Evolutionary conservation across 768 basidiomycete species (phyloP).

Genomic region (Trametes cinnabarina): DNA sequence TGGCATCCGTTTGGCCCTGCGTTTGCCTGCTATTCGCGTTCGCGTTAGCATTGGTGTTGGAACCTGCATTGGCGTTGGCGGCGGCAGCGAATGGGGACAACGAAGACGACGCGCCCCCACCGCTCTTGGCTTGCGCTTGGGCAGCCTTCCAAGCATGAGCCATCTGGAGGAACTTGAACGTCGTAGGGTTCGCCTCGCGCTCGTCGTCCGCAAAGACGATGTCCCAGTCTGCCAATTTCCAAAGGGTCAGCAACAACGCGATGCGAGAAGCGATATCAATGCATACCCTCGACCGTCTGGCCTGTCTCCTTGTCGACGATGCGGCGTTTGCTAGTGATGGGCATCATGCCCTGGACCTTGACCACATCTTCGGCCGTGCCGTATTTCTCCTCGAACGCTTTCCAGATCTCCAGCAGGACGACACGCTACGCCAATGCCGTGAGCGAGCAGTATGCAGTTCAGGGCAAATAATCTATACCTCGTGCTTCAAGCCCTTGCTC

Average conservation of each 20-base stretch:
- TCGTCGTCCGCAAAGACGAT: constrained; percentile 97
- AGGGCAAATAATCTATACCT: constrained; percentile 51
- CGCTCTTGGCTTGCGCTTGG: constrained; percentile 44
- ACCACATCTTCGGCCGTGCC: constrained; percentile 71
- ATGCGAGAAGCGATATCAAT: background rate
- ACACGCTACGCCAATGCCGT: constrained; percentile 60
- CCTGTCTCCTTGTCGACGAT: constrained; percentile 83
- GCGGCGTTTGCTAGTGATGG: constrained; percentile 81
- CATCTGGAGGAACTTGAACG: constrained; percentile 95
- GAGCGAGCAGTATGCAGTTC: background rate
- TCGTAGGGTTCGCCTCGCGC: constrained; percentile 85
- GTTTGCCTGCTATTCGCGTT: background rate
- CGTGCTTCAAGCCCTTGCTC: constrained; percentile 76
- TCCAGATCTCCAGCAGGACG: constrained; percentile 92
- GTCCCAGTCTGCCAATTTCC: constrained; percentile 70
- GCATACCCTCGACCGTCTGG: constrained; percentile 69
- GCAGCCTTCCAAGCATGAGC: constrained; percentile 86
- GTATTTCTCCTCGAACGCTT: constrained; percentile 81
- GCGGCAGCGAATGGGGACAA: constrained; percentile 49
- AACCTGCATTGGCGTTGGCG: constrained; percentile 16
- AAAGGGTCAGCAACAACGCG: background rate
- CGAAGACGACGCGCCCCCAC: constrained; percentile 32
- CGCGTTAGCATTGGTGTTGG: constrained; percentile 20
- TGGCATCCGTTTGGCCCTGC: background rate
- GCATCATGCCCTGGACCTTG: constrained; percentile 92